These are phyloP conservation scores for Hanseniaspora gamundiae DNA, from an alignment of 1,139 yeast species.

Conservation along the genomic window DNA sequence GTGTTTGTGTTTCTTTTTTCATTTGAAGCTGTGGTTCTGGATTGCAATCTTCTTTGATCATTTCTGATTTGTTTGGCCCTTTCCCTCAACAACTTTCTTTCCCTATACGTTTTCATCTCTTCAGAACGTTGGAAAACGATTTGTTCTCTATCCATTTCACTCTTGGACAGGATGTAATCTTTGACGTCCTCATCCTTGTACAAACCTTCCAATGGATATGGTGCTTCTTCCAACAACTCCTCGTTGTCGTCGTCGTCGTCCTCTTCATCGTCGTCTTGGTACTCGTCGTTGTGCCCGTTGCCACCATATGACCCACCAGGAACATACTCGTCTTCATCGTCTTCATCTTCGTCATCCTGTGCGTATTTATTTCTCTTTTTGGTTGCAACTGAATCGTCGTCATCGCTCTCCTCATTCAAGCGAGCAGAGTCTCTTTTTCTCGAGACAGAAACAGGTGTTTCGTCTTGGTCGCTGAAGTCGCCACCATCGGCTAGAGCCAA, in stretches of 20 bases:
- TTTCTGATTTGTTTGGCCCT: constrained; percentile 53
- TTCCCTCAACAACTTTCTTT: constrained; percentile 67
- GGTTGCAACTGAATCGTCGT: constrained; percentile 16
- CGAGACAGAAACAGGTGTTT: constrained; percentile 15
- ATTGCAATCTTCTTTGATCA: constrained; percentile 32
- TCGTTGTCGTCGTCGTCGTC: constrained; percentile 15
- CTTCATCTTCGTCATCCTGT: constrained; percentile 25
- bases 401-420: constrained; percentile 7
- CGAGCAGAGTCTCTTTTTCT: constrained; percentile 14
- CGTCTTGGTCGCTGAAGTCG: constrained; percentile 26
- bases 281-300: constrained; percentile 8
- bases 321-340: constrained; percentile 26
- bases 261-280: constrained; percentile 13
- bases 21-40: constrained; percentile 23
- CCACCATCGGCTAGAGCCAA: constrained; percentile 83
- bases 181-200: constrained; percentile 77
- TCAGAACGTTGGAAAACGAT: constrained; percentile 85
- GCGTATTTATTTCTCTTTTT: constrained; percentile 25
- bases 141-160: constrained; percentile 86
- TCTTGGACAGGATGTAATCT: constrained; percentile 53
- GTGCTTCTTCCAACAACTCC: constrained; percentile 35
- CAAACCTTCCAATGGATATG: constrained; percentile 89
- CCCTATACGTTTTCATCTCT: constrained; percentile 78
- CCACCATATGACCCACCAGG: constrained; percentile 16
- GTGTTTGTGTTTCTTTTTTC: constrained; percentile 24